Evolutionary conservation across 2,329 filamentous ascomycete genomes (phyloP), one percentile per base, ranked within the genome.

Genomic region (Dactylellina cionopaga): DNA sequence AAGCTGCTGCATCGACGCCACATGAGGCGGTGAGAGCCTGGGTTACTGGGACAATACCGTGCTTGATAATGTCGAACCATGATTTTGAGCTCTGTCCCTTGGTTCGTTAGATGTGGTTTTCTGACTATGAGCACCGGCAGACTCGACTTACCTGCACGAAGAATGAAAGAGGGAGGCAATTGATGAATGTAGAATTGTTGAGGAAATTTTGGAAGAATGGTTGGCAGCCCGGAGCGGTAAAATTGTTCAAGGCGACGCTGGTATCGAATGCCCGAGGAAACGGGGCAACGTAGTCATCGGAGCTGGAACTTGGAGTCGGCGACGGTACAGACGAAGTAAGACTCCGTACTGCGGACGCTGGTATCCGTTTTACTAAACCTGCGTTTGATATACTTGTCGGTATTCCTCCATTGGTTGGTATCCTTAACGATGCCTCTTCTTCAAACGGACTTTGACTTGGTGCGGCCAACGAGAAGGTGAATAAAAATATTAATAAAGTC

Each of bases 161-260:
- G 77, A 96, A 84, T 0, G 93, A 96, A 65, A 97, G 84, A 0
- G 94, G 92, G 75, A 93, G 87, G 81, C 94, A 98, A 55, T 85
- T 80, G 76, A 87, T 85, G 76, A 95, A 92, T 2, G 86, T 88
- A 4, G 84, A 78, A 78, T 91, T 86, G 47, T 81, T 81, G 54
- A 95, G 84, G 76, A 96, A 87, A 1, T 80, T 80, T 55, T 86
- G 83, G 79, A 96, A 89, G 80, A 94, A 93, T 3, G 79, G 79
- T 2, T 88, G 86, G 77, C 90, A 93, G 3, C 82, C 81, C 22
- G 77, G 58, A 31, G 79, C 79, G 7, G 84, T 85, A 78, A 85
- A 85, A 77, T 85, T 86, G 6, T 78, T 84, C 15, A 82, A 82
- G 17, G 85, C 76, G 41, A 80, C 82, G 44, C 69, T 73, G 33